Conservation (phyloP, 176 grass and related monocot species). For the Cocos nucifera region DNA sequence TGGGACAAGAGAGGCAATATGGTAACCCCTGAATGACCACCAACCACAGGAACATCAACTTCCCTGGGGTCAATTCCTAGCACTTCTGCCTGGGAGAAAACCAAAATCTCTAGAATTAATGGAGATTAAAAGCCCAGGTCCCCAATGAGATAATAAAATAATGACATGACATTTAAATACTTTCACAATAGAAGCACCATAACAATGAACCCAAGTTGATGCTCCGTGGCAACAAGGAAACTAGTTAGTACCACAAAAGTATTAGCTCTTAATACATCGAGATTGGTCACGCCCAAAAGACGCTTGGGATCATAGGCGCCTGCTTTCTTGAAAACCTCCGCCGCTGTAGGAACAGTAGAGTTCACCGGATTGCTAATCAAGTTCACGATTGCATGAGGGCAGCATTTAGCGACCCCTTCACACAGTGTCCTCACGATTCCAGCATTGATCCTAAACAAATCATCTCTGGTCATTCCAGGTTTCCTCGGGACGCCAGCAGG, state of each 20-base stretch:
- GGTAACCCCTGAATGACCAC: constrained; percentile 13
- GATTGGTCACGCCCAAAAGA: constrained; percentile 14
- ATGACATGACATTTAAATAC: no score
- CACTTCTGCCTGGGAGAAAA: no score
- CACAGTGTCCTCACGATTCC: constrained; percentile 43
- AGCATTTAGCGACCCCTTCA: constrained; percentile 46
- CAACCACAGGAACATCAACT: constrained; percentile 11
- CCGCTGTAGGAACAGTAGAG: constrained; percentile 9
- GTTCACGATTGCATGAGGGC: constrained; percentile 33
- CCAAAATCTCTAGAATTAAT: no score
- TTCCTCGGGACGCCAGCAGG: constrained; percentile 65
- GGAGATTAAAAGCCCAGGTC: no score
- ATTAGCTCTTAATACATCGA: constrained; percentile 16
- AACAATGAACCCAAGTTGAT: no score
- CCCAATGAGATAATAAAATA: no score
- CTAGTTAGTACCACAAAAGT: constrained; percentile 3
- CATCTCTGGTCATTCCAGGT: constrained; percentile 69
- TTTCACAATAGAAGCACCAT: no score
- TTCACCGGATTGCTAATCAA: constrained; percentile 17
- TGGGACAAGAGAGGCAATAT: constrained; percentile 10
- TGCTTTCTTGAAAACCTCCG: constrained; percentile 2
- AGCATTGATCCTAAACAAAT: constrained; percentile 79
- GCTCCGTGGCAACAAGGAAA: no score
- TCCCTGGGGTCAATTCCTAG: not conserved
- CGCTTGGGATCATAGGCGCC: constrained; percentile 9